Evolutionary conservation across 108 stramenopile species (phyloP), one percentile per base, ranked within the genome.

Genomic region (Cyclotella cryptica): DNA sequence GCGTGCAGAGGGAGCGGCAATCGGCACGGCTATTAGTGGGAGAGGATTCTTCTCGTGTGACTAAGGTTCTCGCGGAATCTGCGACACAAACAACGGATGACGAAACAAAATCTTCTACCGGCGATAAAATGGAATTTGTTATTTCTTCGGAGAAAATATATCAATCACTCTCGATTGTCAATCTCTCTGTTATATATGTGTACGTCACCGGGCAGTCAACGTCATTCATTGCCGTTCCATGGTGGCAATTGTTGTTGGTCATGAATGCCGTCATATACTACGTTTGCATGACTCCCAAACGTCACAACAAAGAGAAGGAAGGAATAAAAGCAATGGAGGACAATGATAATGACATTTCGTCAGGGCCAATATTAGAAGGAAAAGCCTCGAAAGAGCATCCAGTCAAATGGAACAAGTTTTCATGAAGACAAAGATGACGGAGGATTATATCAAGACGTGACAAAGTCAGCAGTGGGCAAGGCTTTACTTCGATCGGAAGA

Each of bases 121-220:
- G 26, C 9, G 55, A 21, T 13, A 21, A 21, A 58, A 14, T 30
- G 29, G 59, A 51, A 7, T 42, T 54, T 30, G 22, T 13, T 10
- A 35, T 80, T 39, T 49, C 65, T 29, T 14, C 24, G 17, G 74
- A 76, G 9, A 80, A 57, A 30, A 12, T 77, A 0, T 69, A 41
- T 19, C 81, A 78, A 52, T 70, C 76, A 13, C 52, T 82, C n/a
- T 71, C 59, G 9, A 62, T 64, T 22, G 52, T 82, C 27, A 63
- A 72, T 13, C 35, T 77, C 17, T 72, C 76, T 14, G 30, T 82
- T 5, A 8, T 77, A 5, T 77, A 77, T 42, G 76, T 59, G 18
- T n/a, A 63, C 11, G 43, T 12, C 11, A 77, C 81, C 28, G 28
- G 43, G 35, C 42, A 71, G 27, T 68, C 71, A 8, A 52, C 67